These are phyloP conservation scores for Taphrina deformans DNA, from an alignment of 1,139 yeast genomes.

Conservation along the genomic window DNA sequence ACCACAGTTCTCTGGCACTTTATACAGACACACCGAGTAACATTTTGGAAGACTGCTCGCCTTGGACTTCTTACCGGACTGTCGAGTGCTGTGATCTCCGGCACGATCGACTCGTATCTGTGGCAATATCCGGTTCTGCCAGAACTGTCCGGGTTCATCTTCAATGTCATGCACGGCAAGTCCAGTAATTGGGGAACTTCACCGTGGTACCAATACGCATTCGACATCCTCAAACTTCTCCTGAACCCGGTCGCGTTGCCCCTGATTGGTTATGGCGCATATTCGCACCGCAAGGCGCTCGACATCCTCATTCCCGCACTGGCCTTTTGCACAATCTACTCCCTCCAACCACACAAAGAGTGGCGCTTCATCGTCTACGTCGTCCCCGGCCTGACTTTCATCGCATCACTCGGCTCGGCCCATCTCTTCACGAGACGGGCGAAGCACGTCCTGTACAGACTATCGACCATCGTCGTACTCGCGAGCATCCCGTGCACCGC, in stretches of 20 bases:
- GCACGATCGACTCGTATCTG: constrained; percentile 67
- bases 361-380: constrained; percentile 85
- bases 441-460: constrained; percentile 37
- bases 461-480: constrained; percentile 44
- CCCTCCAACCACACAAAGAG: constrained; percentile 88
- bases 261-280: constrained; percentile 45
- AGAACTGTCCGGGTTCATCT: constrained; percentile 68
- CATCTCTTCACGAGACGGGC: constrained; percentile 42
- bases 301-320: constrained; percentile 45
- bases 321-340: constrained; percentile 60
- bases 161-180: constrained; percentile 72
- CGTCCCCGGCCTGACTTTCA: constrained; percentile 64
- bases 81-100: constrained; percentile 56
- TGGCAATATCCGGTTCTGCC: constrained; percentile 68
- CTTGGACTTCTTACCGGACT: constrained; percentile 57
- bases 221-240: constrained; percentile 57
- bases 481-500: constrained; percentile 47
- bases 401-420: constrained; percentile 66
- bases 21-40: constrained; percentile 48
- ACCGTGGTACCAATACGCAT: constrained; percentile 48
- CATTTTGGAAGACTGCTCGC: constrained; percentile 47
- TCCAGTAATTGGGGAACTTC: constrained; percentile 72
- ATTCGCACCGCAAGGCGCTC: constrained; percentile 41
- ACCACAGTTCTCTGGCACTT: constrained; percentile 48
- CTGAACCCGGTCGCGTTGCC: constrained; percentile 61